Evolutionary conservation across 345 rosid species (phyloP), one percentile per base, ranked within the genome.

Genomic region (Hibiscus tridactylites): DNA sequence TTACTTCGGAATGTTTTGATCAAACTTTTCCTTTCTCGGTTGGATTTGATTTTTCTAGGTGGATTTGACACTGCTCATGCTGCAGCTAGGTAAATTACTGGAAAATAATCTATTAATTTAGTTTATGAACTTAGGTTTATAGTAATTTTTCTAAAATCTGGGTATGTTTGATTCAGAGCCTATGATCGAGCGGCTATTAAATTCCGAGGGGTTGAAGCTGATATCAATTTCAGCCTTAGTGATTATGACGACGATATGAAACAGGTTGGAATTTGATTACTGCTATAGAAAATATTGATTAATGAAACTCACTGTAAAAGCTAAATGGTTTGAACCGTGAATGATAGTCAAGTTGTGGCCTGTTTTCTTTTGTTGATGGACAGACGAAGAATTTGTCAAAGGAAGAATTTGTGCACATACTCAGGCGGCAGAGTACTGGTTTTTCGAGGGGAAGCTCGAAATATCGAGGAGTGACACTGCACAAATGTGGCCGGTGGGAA

Each of bases 11-110:
- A 58, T 56, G 6, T 65, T 31, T 75, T 42, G n/a, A 56, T 73
- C 69, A 16, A 61, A 70, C 11, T 17, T 28, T 31, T 75, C 26
- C 60, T 21, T 28, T 37, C 72, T 42, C 65, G 76, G 61, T 70
- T 75, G 78, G 67, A 42, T 68, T 75, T 80, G 62, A 28, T 64
- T 74, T 9, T 72, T 50, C 33, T 77, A 93, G 98, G 98, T 78
- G 98, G 98, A 72, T 94, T 94, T 80, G 98, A 94, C 76, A 94
- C 98, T 71, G 98, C 98, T 76, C 96, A 88, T 76, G 88, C 95
- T 70, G 98, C 98, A 6, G 98, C 97, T n/a, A 91, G 98, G 98
- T 91, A 77, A 60, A 24, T 29, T 31, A 39, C 21, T 5, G 9
- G 37, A 21, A 58, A 58, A 39, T 35, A 4, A 24, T 37, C 54